Evolutionary conservation across 2,329 filamentous ascomycete genomes (phyloP), one percentile per base, ranked within the genome.

Genomic region (Colletotrichum chlorophyti): DNA sequence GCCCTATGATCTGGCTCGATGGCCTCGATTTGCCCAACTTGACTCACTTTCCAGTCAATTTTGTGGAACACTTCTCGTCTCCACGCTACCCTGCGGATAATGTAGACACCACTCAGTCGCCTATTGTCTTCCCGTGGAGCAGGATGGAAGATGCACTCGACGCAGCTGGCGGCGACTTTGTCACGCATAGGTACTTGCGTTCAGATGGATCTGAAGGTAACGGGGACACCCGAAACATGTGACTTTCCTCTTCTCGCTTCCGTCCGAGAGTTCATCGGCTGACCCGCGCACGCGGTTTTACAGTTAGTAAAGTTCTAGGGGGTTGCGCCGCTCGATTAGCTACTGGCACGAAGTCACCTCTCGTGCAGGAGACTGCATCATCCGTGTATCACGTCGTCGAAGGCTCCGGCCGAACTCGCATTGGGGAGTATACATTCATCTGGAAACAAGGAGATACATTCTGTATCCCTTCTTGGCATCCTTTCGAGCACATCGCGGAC

Each of bases 1-100:
- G 75, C 0, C 80, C 81, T 0, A 79, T 84, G 75, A 81, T 85
- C 53, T 85, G 82, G 82, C 74, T 85, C 1, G 82, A 85, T 63
- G 80, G 78, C 1, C 70, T 85, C 0, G 79, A 84, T 65, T 66
- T 84, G 37, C 82, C 82, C 0, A 71, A 71, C 34, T 84, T 81
- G 58, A 69, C 70, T 7, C 75, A 79, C 59, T 79, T 79, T 38
- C 81, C 80, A 0, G 77, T 83, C 2, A 77, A 84, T 62, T 84
- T 84, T 63, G 79, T 79, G 5, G 76, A 84, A 68, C 76, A 81
- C 55, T 83, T 73, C 59, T 53, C 69, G 4, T 61, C 74, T 19
- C 61, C 72, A 0, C 67, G 80, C 19, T 82, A 83, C 60, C 80
- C 60, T 48, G 68, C 72, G 1, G 65, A 73, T n/a, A 66, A 74